A percentile compares a stretch with the other conserved stretches of the same genome.
Conservation (phyloP, 2,329 filamentous ascomycete species). For the Aspergillus pseudotamarii region DNA sequence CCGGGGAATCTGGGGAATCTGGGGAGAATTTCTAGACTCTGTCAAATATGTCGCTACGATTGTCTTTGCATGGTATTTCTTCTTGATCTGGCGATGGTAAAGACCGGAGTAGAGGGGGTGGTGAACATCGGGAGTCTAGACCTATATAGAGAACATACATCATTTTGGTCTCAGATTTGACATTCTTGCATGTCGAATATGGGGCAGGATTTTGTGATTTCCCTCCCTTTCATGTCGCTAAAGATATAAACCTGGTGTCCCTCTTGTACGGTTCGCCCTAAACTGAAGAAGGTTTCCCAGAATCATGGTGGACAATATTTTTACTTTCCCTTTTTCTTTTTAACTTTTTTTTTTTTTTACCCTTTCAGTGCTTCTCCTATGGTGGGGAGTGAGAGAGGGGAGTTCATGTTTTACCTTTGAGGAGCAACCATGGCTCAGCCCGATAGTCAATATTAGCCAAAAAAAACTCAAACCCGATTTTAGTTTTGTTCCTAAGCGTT, state of each 20-base stretch:
- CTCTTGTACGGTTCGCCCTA: neutral
- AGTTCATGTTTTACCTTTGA: neutral
- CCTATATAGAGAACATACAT: neutral
- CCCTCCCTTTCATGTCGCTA: neutral
- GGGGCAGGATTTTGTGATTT: too few species aligned
- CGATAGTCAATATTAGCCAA: neutral
- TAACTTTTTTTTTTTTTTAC: neutral
- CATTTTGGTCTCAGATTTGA: neutral
- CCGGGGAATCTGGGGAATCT: conserved; percentile 53
- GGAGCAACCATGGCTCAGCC: neutral
- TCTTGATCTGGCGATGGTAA: conserved; percentile 66
- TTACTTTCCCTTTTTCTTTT: neutral
- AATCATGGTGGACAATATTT: neutral
- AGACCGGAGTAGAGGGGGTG: neutral
- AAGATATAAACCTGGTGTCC: too few species aligned
- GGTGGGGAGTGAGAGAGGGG: neutral
- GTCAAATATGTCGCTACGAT: conserved; percentile 66
- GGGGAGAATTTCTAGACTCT: conserved; percentile 64
- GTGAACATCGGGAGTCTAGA: too few species aligned
- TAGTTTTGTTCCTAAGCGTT: neutral
- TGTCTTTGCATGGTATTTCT: conserved; percentile 66
- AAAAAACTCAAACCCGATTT: neutral
- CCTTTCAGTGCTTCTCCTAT: neutral
- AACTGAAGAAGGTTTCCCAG: neutral
- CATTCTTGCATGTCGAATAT: too few species aligned